Evolutionary conservation across 352 stramenopile species (phyloP).

Genomic region (Pseudoperonospora humuli): DNA sequence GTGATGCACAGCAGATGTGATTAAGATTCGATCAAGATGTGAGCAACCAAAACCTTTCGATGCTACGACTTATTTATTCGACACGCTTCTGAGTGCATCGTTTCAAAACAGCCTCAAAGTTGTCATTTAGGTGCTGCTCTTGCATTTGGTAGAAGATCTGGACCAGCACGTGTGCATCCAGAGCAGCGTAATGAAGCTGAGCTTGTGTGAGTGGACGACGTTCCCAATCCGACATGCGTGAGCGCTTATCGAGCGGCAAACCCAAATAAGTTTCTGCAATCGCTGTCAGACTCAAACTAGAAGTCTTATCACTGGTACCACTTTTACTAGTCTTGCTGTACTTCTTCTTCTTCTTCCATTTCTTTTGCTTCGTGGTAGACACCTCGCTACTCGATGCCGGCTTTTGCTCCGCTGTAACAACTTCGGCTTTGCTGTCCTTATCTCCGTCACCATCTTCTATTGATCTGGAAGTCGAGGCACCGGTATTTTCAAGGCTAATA

Average conservation of each 20-base stretch:
- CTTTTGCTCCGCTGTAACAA: background rate
- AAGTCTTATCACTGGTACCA: conserved; percentile 10
- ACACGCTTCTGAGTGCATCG: conserved; percentile 38
- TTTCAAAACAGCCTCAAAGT: conserved; percentile 22
- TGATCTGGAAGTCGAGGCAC: conserved; percentile 1
- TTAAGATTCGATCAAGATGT: background rate
- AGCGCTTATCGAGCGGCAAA: conserved; percentile 62
- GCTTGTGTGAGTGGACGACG: conserved; percentile 51
- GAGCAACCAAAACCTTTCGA: background rate
- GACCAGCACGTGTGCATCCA: conserved; percentile 65
- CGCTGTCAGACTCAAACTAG: conserved; percentile 37
- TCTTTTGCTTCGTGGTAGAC: conserved; percentile 5
- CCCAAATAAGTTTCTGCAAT: conserved; percentile 47
- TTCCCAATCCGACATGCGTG: conserved; percentile 73
- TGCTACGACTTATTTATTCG: conserved; percentile 16
- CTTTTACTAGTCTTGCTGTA: conserved; percentile 13
- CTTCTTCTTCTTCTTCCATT: conserved; percentile 21
- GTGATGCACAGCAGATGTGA: background rate
- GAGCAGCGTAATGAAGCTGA: conserved; percentile 61
- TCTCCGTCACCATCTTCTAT: conserved; percentile 1
- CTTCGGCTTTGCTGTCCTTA: conserved; percentile 4
- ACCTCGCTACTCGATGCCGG: conserved; percentile 5
- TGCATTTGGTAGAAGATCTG: conserved; percentile 53
- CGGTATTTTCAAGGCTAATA: conserved; percentile 2
- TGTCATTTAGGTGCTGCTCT: conserved; percentile 21